Conservation (phyloP, 768 basidiomycete species). For the Lactarius tabidus region DNA sequence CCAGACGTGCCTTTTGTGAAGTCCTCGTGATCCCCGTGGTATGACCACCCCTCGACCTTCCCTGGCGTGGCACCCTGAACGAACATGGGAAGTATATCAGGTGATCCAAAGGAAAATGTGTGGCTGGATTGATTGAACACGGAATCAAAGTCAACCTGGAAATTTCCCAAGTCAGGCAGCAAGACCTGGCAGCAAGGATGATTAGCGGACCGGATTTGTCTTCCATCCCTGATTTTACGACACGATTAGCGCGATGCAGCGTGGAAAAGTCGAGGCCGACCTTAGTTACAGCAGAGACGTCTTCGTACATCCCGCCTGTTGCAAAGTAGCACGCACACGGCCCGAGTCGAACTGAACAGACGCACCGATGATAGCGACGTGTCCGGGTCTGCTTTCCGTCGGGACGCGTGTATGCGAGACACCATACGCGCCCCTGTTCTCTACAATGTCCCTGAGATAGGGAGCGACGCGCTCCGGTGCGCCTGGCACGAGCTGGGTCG, state of each 20-base stretch:
- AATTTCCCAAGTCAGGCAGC: neutral
- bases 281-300: slow-evolving; percentile 84
- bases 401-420: slow-evolving; percentile 84
- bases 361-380: slow-evolving; percentile 80
- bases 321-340: neutral
- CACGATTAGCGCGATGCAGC: slow-evolving; percentile 16
- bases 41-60: slow-evolving; percentile 71
- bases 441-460: slow-evolving; percentile 62
- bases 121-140: slow-evolving; percentile 78
- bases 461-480: slow-evolving; percentile 66
- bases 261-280: slow-evolving; percentile 32
- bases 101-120: slow-evolving; percentile 82
- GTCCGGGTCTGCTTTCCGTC: slow-evolving; percentile 84
- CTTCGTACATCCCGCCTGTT: slow-evolving; percentile 83
- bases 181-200: neutral
- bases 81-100: slow-evolving; percentile 89
- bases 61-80: slow-evolving; percentile 64
- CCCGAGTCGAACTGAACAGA: slow-evolving; percentile 7
- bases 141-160: slow-evolving; percentile 73
- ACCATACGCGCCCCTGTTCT: slow-evolving; percentile 71
- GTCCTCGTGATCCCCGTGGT: slow-evolving; percentile 75
- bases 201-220: slow-evolving; percentile 61
- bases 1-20: slow-evolving; percentile 67
- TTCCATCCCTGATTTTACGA: slow-evolving; percentile 65
- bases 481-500: slow-evolving; percentile 49